Evolutionary conservation across 805 yeast genomes (phyloP).

Genomic region (Nakazawaea holstii): DNA sequence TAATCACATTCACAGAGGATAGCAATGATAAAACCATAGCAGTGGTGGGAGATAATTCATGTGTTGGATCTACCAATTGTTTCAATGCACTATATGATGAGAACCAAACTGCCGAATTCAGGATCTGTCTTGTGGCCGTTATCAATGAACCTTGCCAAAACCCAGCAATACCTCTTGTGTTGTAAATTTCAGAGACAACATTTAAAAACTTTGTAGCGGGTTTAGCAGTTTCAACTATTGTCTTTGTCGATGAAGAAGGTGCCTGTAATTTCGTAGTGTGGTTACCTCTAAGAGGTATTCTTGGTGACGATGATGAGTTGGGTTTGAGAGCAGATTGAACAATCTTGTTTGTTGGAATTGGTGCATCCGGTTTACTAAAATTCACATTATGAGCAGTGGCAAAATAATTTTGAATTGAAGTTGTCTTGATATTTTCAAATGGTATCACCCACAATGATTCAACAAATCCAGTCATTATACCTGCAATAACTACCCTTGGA

Average conservation of each 20-base stretch:
- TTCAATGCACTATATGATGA: constrained; percentile 75
- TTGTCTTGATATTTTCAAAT: constrained; percentile 78
- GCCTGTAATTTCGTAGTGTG: constrained; percentile 5
- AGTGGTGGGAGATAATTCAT: constrained; percentile 29
- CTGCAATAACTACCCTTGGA: constrained; percentile 80
- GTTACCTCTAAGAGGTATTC: constrained; percentile 12
- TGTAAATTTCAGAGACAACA: constrained; percentile 61
- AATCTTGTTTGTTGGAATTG: not conserved
- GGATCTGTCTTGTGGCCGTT: constrained; percentile 75
- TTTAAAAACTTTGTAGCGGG: constrained; percentile 51
- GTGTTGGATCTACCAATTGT: constrained; percentile 59
- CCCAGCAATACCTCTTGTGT: constrained; percentile 67
- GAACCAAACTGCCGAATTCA: constrained; percentile 77
- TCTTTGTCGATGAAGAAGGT: constrained; percentile 17
- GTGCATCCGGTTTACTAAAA: not conserved
- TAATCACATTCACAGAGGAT: constrained; percentile 70
- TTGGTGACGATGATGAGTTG: not conserved
- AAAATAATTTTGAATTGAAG: constrained; percentile 69
- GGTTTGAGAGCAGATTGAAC: constrained; percentile 3
- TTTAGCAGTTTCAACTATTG: constrained; percentile 36
- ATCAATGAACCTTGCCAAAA: constrained; percentile 79
- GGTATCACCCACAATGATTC: constrained; percentile 87
- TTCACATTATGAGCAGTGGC: not conserved
- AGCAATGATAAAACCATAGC: constrained; percentile 47
- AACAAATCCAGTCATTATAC: constrained; percentile 71